Conservation (phyloP, 139 green algal species). For the Picochlorum sp. region DNA sequence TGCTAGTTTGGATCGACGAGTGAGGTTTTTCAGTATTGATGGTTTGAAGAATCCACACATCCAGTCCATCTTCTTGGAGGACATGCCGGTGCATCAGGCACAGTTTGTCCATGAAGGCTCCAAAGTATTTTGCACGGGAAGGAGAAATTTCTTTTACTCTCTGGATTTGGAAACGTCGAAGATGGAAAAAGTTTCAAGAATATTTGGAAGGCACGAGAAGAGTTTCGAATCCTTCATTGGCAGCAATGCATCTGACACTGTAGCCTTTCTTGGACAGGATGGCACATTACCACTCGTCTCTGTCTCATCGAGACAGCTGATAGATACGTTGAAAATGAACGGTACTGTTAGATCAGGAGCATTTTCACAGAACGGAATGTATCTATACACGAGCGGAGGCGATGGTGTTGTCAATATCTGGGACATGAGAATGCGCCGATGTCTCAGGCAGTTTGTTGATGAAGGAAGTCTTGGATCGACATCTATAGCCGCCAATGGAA, state of each 20-base stretch:
- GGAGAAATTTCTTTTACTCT: constrained; percentile 79
- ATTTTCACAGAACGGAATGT: constrained; percentile 56
- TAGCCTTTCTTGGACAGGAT: constrained; percentile 77
- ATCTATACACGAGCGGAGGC: constrained; percentile 63
- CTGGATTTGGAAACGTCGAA: constrained; percentile 56
- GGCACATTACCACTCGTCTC: constrained; percentile 66
- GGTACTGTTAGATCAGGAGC: constrained; percentile 53
- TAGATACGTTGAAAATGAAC: constrained; percentile 76
- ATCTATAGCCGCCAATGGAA: constrained; percentile 46
- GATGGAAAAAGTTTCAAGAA: constrained; percentile 53
- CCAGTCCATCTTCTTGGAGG: constrained; percentile 69
- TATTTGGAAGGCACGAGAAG: constrained; percentile 34
- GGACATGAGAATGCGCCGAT: constrained; percentile 82
- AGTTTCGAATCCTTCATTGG: constrained; percentile 69
- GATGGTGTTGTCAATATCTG: constrained; percentile 84
- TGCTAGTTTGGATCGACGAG: constrained; percentile 64
- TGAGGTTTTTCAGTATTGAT: constrained; percentile 76
- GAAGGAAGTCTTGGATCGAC: constrained; percentile 51
- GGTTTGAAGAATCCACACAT: constrained; percentile 61
- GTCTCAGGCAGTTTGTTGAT: constrained; percentile 60
- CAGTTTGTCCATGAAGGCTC: constrained; percentile 58
- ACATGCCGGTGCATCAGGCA: constrained; percentile 78
- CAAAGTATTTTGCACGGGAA: constrained; percentile 55
- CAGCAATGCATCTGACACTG: constrained; percentile 27
- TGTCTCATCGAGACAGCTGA: constrained; percentile 50